Percentiles rank a stretch among this genome's conserved stretches.
These are phyloP conservation scores for Knufia petricola DNA, from an alignment of 2,329 filamentous ascomycete genomes.

Conservation along the genomic window DNA sequence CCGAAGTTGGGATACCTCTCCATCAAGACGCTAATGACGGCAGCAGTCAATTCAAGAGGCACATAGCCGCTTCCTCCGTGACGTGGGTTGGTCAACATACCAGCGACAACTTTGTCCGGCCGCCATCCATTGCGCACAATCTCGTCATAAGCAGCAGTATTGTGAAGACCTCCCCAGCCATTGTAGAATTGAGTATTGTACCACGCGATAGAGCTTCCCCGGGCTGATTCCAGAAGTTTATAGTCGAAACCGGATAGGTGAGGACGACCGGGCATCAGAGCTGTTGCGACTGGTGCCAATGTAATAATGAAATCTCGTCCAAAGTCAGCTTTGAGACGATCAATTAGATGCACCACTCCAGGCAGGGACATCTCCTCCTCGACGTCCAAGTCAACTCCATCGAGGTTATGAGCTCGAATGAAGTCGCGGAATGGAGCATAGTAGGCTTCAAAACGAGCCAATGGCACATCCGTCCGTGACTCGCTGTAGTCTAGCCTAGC, in stretches of 20 bases:
- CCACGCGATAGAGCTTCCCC: conserved; percentile 61
- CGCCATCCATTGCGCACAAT: conserved; percentile 54
- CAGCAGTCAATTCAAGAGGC: conserved; percentile 46
- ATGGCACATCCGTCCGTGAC: conserved; percentile 27
- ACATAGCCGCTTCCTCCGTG: conserved; percentile 61
- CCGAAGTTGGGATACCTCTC: conserved; percentile 61
- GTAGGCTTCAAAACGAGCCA: conserved; percentile 58
- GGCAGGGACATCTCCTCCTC: conserved; percentile 64
- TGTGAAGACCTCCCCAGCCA: conserved; percentile 64
- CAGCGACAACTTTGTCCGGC: conserved; percentile 64
- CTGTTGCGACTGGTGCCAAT: conserved; percentile 70
- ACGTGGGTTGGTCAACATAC: conserved; percentile 66
- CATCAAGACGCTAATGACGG: conserved; percentile 48
- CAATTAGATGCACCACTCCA: conserved; percentile 58
- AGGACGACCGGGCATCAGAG: conserved; percentile 48
- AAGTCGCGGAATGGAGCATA: conserved; percentile 60
- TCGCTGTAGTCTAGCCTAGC: conserved; percentile 47
- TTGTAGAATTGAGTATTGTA: conserved; percentile 94
- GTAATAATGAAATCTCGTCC: conserved; percentile 60
- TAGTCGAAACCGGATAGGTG: conserved; percentile 77
- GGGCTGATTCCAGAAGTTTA: conserved; percentile 58
- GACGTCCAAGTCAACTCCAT: conserved; percentile 69
- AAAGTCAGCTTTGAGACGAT: conserved; percentile 48
- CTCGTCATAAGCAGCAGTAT: conserved; percentile 34
- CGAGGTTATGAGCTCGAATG: conserved; percentile 51